Evolutionary conservation across 345 rosid species (phyloP), one percentile per base, ranked within the genome.

Genomic region (Bruguiera parviflora): DNA sequence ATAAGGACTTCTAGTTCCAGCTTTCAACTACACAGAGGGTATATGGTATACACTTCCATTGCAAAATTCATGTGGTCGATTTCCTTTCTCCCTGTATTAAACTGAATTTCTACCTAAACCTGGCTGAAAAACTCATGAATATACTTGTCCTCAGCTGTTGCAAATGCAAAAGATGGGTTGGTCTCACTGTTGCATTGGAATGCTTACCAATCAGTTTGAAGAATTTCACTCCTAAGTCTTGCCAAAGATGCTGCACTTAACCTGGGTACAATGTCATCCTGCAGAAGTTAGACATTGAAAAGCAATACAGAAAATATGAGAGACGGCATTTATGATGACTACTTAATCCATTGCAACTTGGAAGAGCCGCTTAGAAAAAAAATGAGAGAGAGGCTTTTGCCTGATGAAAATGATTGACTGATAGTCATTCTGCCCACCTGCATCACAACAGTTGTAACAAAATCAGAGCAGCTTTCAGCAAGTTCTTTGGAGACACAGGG

Each of bases 211-310:
- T 95, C 96, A 8, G 97, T 95, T 71, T 84, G 79, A 71, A 90
- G 87, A 81, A 95, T 89, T 83, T 96, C 99, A 79, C 81, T 80
- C 71, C 95, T 80, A 70, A 92, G 84, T 75, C 96, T 84, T 69
- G 87, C 86, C 57, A 92, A 68, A 73, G 99, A 85, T 73, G 92
- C 85, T 43, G 73, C 66, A 82, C 96, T 90, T 64, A 92, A 80
- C 75, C 96, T 86, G 39, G 97, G 96, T 75, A 95, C 74, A 19
- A 95, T 81, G 64, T 95, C 97, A 80, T 92, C 99, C 97, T 89
- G 91, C 66, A 73, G 19, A 74, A 24, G 33, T 32, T 3, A 24
- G 22, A 73, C 31, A 24, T 64, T 21, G 15, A 19, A 5, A 76
- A 43, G 32, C 60, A 67, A 58, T 25, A 27, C 20, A 62, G 46